Base-by-base conservation (phyloP, 768 basidiomycete genomes). In the Termitomyces sp. region DNA sequence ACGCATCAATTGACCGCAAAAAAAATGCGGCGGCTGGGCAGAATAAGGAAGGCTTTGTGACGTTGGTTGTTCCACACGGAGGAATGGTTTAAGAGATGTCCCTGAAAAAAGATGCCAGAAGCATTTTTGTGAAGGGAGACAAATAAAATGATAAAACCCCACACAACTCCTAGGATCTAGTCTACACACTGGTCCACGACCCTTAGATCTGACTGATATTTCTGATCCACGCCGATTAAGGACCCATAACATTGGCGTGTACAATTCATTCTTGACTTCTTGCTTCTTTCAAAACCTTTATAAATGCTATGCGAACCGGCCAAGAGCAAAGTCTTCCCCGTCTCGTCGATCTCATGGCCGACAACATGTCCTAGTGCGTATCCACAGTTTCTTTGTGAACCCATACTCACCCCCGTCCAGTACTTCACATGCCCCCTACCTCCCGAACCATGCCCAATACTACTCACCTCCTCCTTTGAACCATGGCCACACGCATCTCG, bases 191-290 rank as follows among this genome's bases (percentile, higher is more conserved):
- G 67, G 59, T 55, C 64, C 61, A 71, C 78, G 84, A 85, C 84
- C 84, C 84, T 85, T 83, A 85, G 83, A 85, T 85, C 82, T 85
- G 80, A 81, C 82, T 50, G 48, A 77, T 81, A 44, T 80, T 76
- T 78, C 79, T 80, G 82, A 81, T 83, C 77, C 70, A 75, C 71
- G 71, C 79, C 75, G 75, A 75, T 77, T 77, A 68, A 72, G 69
- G 72, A 74, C 69, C 74, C 72, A 68, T 66, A 64, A 65, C 66
- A 68, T 70, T 72, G 74, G 73, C 72, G 72, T 76, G 71, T 59
- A 60, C 65, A 70, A 68, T 72, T 73, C 74, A 72, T 72, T 74
- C 74, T 74, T 71, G 70, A 67, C 63, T 69, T 68, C 68, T 69
- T 70, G 64, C 67, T 71, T 70, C 70, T 70, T 67, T 64, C 57